Evolutionary conservation across 257 asterid genomes (phyloP).

Genomic region (Petunia axillaris): DNA sequence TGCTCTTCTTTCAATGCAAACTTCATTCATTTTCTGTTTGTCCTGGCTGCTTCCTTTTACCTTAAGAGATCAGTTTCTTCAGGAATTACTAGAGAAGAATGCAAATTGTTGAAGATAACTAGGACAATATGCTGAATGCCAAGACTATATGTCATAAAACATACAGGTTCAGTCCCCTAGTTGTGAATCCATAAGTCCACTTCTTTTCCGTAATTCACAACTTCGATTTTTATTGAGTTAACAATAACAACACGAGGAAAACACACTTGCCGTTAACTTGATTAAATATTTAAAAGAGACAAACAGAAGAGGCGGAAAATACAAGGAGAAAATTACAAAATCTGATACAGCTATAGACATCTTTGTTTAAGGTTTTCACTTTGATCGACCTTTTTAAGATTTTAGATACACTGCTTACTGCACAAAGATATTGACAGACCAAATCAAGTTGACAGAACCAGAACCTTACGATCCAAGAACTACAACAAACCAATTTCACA

Average conservation of each 20-base stretch:
- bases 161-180: background rate
- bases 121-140: constrained; percentile 19
- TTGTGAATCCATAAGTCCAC: background rate
- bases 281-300: background rate
- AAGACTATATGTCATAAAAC: background rate
- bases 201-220: background rate
- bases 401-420: background rate
- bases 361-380: constrained; percentile 2
- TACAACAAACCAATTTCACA: constrained; percentile 28
- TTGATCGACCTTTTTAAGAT: background rate
- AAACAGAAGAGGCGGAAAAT: background rate
- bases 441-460: background rate
- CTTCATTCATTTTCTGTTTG: too few species aligned
- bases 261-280: background rate
- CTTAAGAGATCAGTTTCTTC: too few species aligned
- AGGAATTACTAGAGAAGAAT: background rate
- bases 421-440: background rate
- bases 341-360: background rate
- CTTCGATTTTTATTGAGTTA: background rate
- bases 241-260: background rate
- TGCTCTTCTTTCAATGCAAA: too few species aligned
- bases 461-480: background rate
- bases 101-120: constrained; percentile 17
- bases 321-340: background rate
- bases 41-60: too few species aligned